Conservation (phyloP, 306 rosid species). For the Trifolium repens region DNA sequence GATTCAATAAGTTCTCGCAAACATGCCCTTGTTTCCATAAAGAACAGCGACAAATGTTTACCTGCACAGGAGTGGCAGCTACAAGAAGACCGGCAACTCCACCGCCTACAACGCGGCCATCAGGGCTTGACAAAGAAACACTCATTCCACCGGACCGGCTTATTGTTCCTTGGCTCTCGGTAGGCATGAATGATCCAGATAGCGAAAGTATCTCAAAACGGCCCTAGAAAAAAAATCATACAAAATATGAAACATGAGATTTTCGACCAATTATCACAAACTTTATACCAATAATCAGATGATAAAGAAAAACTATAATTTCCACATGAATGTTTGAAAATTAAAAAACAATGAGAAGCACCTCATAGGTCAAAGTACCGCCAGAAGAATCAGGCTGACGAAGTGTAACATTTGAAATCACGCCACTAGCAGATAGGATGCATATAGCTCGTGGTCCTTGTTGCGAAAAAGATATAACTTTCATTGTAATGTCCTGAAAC, state of each 20-base stretch:
- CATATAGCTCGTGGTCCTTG: constrained; percentile 80
- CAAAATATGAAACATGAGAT: constrained; percentile 18
- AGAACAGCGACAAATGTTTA: constrained; percentile 27
- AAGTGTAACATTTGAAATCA: constrained; percentile 69
- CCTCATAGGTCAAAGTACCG: constrained; percentile 73
- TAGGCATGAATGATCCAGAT: constrained; percentile 74
- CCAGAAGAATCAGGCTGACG: constrained; percentile 77
- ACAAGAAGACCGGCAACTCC: constrained; percentile 70
- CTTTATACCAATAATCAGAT: neutral
- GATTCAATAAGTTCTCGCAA: neutral
- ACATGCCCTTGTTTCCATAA: neutral
- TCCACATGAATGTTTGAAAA: neutral
- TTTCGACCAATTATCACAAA: constrained; percentile 4
- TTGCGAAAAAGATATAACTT: constrained; percentile 68
- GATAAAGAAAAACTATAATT: neutral
- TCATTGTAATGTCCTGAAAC: constrained; percentile 71
- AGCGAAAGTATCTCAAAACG: constrained; percentile 72
- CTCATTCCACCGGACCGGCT: constrained; percentile 80
- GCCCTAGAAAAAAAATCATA: constrained; percentile 53
- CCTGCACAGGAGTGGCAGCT: constrained; percentile 86
- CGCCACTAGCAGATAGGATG: constrained; percentile 73
- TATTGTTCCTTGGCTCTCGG: constrained; percentile 70
- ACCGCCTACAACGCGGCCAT: constrained; percentile 77
- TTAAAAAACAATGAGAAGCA: constrained; percentile 31
- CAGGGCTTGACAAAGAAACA: constrained; percentile 67